These are phyloP conservation scores for Pseudozyma hubeiensis DNA, from an alignment of 1,284 basidiomycete species.

Conservation along the genomic window DNA sequence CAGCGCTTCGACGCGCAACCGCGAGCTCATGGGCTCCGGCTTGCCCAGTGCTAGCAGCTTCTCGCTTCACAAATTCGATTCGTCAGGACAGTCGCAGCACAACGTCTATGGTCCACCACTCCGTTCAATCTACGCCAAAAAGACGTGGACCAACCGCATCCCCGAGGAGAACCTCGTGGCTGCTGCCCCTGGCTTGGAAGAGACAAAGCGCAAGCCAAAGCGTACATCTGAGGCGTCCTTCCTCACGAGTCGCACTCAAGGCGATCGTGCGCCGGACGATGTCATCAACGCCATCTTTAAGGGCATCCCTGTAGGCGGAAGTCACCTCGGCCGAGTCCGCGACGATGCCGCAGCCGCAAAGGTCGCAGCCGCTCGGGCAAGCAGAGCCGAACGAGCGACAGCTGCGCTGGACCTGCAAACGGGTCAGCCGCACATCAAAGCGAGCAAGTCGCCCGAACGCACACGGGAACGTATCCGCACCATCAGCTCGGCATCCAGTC, in stretches of 20 bases:
- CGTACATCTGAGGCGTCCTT: slow-evolving; percentile 17
- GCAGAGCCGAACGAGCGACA: slow-evolving; percentile 7
- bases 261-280: slow-evolving; percentile 51
- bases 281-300: slow-evolving; percentile 56
- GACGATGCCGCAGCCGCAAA: slow-evolving; percentile 16
- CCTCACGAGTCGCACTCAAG: slow-evolving; percentile 32
- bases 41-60: slow-evolving; percentile 40
- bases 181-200: slow-evolving; percentile 14
- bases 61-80: slow-evolving; percentile 22
- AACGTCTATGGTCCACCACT: slow-evolving; percentile 37
- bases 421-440: slow-evolving; percentile 1
- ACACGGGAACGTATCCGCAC: slow-evolving; percentile 20
- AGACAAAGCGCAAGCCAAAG: slow-evolving; percentile 10
- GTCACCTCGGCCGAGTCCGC: slow-evolving; percentile 13
- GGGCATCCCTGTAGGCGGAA: slow-evolving; percentile 41
- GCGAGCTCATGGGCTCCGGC: slow-evolving; percentile 17
- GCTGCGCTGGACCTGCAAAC: slow-evolving; percentile 5
- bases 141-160: slow-evolving; percentile 39
- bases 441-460: slow-evolving; percentile 20
- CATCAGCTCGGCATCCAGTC: slow-evolving; percentile 23
- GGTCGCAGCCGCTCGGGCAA: slow-evolving; percentile 4
- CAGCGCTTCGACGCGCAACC: slow-evolving; percentile 20
- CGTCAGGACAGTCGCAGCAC: slow-evolving; percentile 20
- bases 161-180: slow-evolving; percentile 40
- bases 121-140: slow-evolving; percentile 35